Conservation (phyloP, 108 stramenopile genomes). For the Fragilariopsis cylindrus region DNA sequence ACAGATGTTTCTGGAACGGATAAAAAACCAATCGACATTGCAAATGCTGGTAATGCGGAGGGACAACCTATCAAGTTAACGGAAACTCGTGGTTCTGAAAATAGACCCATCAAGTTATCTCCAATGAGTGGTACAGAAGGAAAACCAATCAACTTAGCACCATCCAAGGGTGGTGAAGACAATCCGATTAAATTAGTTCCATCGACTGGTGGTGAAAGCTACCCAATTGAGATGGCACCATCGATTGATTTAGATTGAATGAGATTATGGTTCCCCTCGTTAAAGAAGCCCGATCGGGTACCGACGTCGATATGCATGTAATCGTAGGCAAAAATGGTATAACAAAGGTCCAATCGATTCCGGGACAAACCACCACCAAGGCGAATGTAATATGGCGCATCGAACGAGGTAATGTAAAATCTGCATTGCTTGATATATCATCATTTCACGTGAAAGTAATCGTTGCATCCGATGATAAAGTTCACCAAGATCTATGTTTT, state of each 20-base stretch:
- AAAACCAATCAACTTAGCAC: slow-evolving; percentile 24
- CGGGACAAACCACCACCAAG: slow-evolving; percentile 25
- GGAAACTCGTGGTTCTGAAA: background rate
- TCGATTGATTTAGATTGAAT: slow-evolving; percentile 15
- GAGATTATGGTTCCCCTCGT: slow-evolving; percentile 17
- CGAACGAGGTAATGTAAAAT: slow-evolving; percentile 52
- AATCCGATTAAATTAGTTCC: slow-evolving; percentile 33
- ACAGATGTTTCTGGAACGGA: slow-evolving; percentile 14
- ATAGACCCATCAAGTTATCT: slow-evolving; percentile 3
- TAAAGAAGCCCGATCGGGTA: slow-evolving; percentile 17
- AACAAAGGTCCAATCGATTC: slow-evolving; percentile 27
- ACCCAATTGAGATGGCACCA: background rate
- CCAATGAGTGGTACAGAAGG: slow-evolving; percentile 14
- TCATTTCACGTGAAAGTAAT: slow-evolving; percentile 55
- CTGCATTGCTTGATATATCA: slow-evolving; percentile 76
- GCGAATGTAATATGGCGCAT: slow-evolving; percentile 59
- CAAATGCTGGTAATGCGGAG: background rate
- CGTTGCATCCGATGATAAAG: slow-evolving; percentile 32
- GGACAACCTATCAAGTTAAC: slow-evolving; percentile 18
- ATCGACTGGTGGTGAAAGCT: background rate
- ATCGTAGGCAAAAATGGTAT: slow-evolving; percentile 39
- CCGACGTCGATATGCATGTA: slow-evolving; percentile 15
- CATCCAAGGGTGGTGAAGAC: slow-evolving; percentile 20
- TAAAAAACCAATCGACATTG: slow-evolving; percentile 5
- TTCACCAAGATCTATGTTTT: slow-evolving; percentile 59